phyloP scores from a whole-genome alignment of 495 filamentous ascomycete genomes.

The Aspergillus indologenus region DNA sequence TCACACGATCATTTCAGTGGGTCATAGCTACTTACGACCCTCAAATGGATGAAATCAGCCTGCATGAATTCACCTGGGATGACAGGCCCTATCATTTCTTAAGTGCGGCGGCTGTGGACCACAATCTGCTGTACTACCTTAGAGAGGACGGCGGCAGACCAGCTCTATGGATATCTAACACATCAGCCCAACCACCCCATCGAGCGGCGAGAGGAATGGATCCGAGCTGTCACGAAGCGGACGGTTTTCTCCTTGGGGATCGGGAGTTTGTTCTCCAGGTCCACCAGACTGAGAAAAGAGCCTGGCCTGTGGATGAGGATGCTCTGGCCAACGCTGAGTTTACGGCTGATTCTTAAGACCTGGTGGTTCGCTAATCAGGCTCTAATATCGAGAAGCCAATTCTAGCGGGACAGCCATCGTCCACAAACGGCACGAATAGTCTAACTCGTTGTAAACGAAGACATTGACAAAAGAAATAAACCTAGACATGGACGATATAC shows the following conservation, averaged over 20 bases:
- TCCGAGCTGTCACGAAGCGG: slow-evolving; percentile 14
- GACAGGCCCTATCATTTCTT: slow-evolving; percentile 6
- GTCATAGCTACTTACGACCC: slow-evolving; percentile 14
- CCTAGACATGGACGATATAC: slow-evolving; percentile 29
- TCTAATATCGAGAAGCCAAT: not conserved
- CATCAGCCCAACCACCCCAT: slow-evolving; percentile 10
- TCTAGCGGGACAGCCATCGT: not conserved
- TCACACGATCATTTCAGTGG: not conserved
- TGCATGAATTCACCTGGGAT: slow-evolving; percentile 11
- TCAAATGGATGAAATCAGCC: slow-evolving; percentile 2
- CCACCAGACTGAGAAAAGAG: slow-evolving; percentile 13
- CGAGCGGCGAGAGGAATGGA: slow-evolving; percentile 13
- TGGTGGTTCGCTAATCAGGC: not conserved
- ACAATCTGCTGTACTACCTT: slow-evolving; percentile 20
- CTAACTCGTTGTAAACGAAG: slow-evolving; percentile 15
- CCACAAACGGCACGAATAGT: not conserved
- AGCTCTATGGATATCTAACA: slow-evolving; percentile 22
- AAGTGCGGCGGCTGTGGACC: slow-evolving; percentile 15
- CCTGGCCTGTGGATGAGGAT: slow-evolving; percentile 20
- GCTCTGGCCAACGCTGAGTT: not conserved
- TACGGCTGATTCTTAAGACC: not conserved
- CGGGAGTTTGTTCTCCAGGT: slow-evolving; percentile 15
- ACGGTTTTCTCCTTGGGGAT: slow-evolving; percentile 15
- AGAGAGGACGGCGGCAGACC: slow-evolving; percentile 20
- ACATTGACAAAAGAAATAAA: slow-evolving; percentile 40